Evolutionary conservation across 2,329 filamentous ascomycete species (phyloP), one percentile per base, ranked within the genome.

Genomic region (Podosphaera xanthii): DNA sequence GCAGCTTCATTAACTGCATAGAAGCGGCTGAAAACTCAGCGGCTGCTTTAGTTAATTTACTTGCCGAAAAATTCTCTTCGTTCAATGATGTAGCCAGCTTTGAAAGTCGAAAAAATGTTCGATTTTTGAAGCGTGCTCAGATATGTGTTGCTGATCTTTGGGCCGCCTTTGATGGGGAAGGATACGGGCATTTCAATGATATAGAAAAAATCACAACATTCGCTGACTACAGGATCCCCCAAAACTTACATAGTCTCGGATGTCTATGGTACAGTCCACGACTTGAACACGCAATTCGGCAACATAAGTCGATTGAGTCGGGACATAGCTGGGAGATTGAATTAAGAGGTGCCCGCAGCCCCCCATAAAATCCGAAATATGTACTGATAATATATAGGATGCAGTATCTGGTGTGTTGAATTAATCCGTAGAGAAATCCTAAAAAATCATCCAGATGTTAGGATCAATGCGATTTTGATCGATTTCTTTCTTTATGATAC

Each of bases 131-230:
- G 72, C 82, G 94, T 9, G 90, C 92, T 1, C 92, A 98, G 71
- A 98, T 98, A 61, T 78, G 97, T 30, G 90, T 94, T 2, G 94
- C 94, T 31, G 92, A 98, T 70, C 70, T 97, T 0, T 98, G 94
- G 94, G 94, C 92, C 4, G 94, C 89, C 63, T 97, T 97, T 69
- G 81, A 91, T 58, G 89, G 88, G 53, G 76, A 84, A 64, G 76
- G 79, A 34, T 90, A 83, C 67, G 94, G 92, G 38, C 75, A 78
- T 35, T 98, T 98, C 70, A 69, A 81, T 60, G 92, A 98, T 69
- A 95, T 98, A 65, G 85, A 92, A 72, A 88, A 89, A 69, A 85
- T 98, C 66, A 98, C 92, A 61, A 97, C 97, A 84, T 98, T 98
- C 74, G 90, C 92, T 68, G 92, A 98, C 73, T 98, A 98, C 69